These are phyloP conservation scores for Carpinus fangiana DNA, from an alignment of 306 rosid genomes.

Conservation along the genomic window DNA sequence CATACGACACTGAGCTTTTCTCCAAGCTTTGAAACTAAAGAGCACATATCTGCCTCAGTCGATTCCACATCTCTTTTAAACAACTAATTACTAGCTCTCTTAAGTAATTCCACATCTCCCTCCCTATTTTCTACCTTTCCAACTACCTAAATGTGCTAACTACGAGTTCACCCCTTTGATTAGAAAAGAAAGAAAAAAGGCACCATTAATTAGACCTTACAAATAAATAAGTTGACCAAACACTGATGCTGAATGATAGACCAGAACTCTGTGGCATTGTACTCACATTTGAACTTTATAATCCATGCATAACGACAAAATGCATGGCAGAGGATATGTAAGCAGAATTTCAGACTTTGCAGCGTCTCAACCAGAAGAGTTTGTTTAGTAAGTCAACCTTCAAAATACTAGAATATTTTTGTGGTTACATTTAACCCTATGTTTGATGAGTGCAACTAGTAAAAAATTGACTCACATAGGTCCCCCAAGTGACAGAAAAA, in stretches of 20 bases:
- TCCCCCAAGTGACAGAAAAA: not conserved
- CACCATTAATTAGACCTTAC: not conserved
- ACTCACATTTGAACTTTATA: not conserved
- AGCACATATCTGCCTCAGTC: not conserved
- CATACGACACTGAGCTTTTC: not conserved
- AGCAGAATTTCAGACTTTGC: not conserved
- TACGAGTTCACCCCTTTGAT: not conserved
- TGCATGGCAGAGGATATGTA: not conserved
- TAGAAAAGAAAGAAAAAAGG: not conserved
- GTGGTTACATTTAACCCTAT: not conserved
- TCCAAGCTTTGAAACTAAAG: not conserved
- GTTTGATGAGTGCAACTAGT: not conserved
- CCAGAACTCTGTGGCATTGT: not conserved
- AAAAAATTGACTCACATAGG: not conserved
- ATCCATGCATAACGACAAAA: not conserved
- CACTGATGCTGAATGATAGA: not conserved
- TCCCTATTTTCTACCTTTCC: not conserved
- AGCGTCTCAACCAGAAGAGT: not conserved
- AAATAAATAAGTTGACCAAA: no score
- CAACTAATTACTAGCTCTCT: not conserved
- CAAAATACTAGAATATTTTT: not conserved
- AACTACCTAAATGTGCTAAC: not conserved
- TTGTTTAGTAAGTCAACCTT: not conserved
- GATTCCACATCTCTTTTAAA: not conserved
- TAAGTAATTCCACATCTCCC: not conserved